Percentiles rank a stretch among this genome's conserved stretches.
These are phyloP conservation scores for Penicillium sp. DNA, from an alignment of 2,329 filamentous ascomycete species.

Conservation along the genomic window DNA sequence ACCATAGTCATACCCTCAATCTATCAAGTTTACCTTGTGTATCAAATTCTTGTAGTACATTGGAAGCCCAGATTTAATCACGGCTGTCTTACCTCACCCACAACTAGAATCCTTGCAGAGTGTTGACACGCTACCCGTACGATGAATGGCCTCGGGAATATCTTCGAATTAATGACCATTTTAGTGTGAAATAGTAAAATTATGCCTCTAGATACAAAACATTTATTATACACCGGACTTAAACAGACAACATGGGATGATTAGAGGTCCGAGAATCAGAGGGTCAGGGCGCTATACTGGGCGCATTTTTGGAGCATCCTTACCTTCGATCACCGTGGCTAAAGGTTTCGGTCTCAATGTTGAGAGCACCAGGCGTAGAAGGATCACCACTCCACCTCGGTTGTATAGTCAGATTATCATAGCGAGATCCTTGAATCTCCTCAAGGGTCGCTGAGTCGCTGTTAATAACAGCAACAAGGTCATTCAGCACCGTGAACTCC, in stretches of 20 bases:
- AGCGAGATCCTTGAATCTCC: neutral
- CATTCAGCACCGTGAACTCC: constrained; percentile 53
- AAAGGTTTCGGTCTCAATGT: neutral
- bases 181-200: too few species aligned
- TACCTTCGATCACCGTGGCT: neutral
- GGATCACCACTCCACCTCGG: constrained; percentile 10
- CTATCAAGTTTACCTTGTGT: constrained; percentile 2
- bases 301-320: neutral
- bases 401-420: constrained; percentile 8
- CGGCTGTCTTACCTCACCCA: too few species aligned
- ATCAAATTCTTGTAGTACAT: neutral
- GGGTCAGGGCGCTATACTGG: too few species aligned
- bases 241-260: constrained; percentile 1
- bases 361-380: neutral
- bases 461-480: constrained; percentile 29
- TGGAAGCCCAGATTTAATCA: neutral
- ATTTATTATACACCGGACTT: constrained; percentile 1
- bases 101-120: too few species aligned
- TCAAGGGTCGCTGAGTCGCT: constrained; percentile 5
- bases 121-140: neutral
- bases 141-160: neutral
- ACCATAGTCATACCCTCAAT: constrained; percentile 4
- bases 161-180: too few species aligned
- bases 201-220: too few species aligned
- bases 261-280: constrained; percentile 2